A percentile compares a stretch with the other conserved stretches of the same genome.
phyloP scores from a whole-genome alignment of 2,329 filamentous ascomycete species.

The Neopestalotiopsis clavispora region DNA sequence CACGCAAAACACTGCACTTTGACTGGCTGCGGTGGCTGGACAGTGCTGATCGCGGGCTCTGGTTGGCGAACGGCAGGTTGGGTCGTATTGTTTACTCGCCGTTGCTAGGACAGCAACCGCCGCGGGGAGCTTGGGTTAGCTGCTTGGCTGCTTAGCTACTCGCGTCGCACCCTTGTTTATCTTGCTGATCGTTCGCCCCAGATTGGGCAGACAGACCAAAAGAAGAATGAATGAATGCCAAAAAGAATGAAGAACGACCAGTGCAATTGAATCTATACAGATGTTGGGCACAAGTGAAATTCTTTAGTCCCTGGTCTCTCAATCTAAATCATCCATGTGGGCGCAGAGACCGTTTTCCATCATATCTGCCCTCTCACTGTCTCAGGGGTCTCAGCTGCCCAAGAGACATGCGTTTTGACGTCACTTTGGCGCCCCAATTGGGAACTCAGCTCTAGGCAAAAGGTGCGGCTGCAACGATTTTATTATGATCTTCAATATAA shows the following conservation, averaged over 20 bases:
- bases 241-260: background rate
- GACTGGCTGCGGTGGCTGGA: slow-evolving; percentile 3
- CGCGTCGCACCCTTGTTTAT: background rate
- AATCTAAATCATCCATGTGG: background rate
- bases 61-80: slow-evolving; percentile 12
- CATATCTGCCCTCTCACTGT: background rate
- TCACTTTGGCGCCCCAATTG: background rate
- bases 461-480: background rate
- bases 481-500: background rate
- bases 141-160: background rate
- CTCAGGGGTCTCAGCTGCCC: slow-evolving; percentile 6
- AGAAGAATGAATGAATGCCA: background rate
- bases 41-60: background rate
- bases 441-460: background rate
- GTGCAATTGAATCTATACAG: background rate
- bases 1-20: background rate
- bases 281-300: background rate
- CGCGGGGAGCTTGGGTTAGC: background rate
- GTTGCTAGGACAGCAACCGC: slow-evolving; percentile 15
- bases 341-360: slow-evolving; percentile 8
- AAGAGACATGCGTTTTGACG: slow-evolving; percentile 7
- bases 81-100: slow-evolving; percentile 16
- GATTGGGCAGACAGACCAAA: background rate
- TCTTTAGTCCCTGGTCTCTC: background rate
- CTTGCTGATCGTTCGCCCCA: background rate